Evolutionary conservation across 2,329 filamentous ascomycete species (phyloP).

Genomic region (Arthrobotrys conoides): DNA sequence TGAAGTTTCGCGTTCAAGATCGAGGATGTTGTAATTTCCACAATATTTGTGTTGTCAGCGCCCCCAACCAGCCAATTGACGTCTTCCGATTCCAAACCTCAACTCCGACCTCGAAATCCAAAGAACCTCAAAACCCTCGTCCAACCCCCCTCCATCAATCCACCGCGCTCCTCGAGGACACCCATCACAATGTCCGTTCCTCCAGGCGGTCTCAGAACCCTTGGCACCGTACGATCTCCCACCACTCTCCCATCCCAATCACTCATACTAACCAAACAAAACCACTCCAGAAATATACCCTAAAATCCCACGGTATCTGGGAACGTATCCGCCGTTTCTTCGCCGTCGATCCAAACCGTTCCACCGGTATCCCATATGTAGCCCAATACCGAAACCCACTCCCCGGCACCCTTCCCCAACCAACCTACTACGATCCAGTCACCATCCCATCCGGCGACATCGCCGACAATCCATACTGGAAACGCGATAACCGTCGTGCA

Average conservation of each 20-base stretch:
- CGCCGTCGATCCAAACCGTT: constrained; percentile 87
- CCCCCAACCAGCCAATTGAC: constrained; percentile 36
- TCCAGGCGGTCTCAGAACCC: constrained; percentile 71
- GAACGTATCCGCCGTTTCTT: constrained; percentile 83
- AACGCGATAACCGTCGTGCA: constrained; percentile 85
- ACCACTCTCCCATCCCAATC: constrained; percentile 1
- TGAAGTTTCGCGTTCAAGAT: neutral
- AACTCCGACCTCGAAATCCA: constrained; percentile 18
- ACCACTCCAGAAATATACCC: constrained; percentile 85
- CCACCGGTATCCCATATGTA: constrained; percentile 92
- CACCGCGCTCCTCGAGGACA: constrained; percentile 42
- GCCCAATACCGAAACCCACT: constrained; percentile 90
- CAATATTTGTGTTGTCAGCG: constrained; percentile 39
- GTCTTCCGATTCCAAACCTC: constrained; percentile 39
- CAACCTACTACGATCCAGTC: constrained; percentile 83
- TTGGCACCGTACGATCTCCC: constrained; percentile 72
- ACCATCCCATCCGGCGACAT: constrained; percentile 87
- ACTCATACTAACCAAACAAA: constrained; percentile 56
- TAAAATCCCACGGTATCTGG: constrained; percentile 91
- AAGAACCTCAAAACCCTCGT: constrained; percentile 2
- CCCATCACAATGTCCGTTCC: constrained; percentile 57
- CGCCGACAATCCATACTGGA: constrained; percentile 95
- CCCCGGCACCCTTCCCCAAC: constrained; percentile 79
- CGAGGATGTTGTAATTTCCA: constrained; percentile 40
- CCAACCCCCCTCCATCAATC: neutral